Evolutionary conservation across 2,329 filamentous ascomycete genomes (phyloP).

Genomic region (Venturia aucupariae): DNA sequence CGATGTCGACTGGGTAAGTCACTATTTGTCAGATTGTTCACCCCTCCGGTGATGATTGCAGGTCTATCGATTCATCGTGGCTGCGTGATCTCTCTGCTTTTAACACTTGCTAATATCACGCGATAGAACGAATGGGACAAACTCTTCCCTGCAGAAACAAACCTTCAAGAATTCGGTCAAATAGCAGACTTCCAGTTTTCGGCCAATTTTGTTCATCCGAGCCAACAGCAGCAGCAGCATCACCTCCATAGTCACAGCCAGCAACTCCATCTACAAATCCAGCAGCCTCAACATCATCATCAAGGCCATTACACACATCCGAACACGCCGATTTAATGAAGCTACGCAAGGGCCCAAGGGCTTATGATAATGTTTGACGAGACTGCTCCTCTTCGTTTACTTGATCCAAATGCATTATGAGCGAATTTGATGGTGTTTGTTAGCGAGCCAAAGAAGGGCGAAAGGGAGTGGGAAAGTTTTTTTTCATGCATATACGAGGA

Average conservation of each 20-base stretch:
- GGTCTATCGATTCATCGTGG: neutral
- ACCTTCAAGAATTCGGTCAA: constrained; percentile 17
- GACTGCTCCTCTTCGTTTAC: neutral
- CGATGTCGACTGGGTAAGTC: constrained; percentile 58
- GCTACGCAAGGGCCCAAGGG: neutral
- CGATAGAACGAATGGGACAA: constrained; percentile 38
- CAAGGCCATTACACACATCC: neutral
- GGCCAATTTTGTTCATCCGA: neutral
- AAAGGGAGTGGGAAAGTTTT: too few species aligned
- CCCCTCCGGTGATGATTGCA: constrained; percentile 4
- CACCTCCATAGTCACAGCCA: too few species aligned
- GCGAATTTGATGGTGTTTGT: neutral
- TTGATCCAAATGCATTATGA: neutral
- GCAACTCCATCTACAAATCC: neutral
- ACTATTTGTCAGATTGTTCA: neutral
- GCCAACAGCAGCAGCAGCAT: neutral
- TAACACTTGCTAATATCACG: neutral
- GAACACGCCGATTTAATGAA: neutral
- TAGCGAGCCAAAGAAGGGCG: neutral
- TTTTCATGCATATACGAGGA: too few species aligned
- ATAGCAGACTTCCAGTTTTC: constrained; percentile 12
- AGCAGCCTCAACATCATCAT: constrained; percentile 2
- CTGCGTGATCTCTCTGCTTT: neutral
- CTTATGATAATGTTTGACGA: neutral
- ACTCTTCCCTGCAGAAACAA: constrained; percentile 31